Percentiles rank a stretch among this genome's conserved stretches.
These are phyloP conservation scores for Hanseniaspora meyeri DNA, from an alignment of 805 yeast species.

Conservation along the genomic window DNA sequence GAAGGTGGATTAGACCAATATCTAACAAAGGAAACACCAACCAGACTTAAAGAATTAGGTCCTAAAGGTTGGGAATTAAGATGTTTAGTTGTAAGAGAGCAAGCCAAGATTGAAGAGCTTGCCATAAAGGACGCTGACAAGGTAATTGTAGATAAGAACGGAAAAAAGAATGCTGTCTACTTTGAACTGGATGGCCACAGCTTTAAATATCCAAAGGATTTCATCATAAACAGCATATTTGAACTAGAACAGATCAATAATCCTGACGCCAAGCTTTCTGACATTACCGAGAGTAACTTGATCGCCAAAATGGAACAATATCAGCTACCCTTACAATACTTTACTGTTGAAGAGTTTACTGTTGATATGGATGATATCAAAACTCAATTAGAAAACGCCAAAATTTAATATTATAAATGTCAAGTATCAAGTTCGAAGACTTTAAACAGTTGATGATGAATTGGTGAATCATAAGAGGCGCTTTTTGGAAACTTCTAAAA, in stretches of 20 bases:
- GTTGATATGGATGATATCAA: neutral
- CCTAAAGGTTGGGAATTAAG: constrained; percentile 84
- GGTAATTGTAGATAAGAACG: constrained; percentile 25
- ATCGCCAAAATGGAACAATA: constrained; percentile 4
- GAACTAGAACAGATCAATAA: constrained; percentile 4
- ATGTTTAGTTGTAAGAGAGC: constrained; percentile 46
- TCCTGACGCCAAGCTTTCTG: neutral
- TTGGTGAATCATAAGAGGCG: too few species aligned
- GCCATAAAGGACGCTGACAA: constrained; percentile 30
- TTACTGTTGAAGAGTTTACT: constrained; percentile 3
- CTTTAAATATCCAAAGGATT: constrained; percentile 7
- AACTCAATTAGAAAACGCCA: constrained; percentile 9
- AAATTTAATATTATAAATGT: neutral
- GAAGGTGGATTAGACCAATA: constrained; percentile 95
- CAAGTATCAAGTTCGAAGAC: neutral
- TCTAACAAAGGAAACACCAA: constrained; percentile 71
- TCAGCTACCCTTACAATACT: constrained; percentile 1
- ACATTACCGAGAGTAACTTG: constrained; percentile 2
- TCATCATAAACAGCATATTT: constrained; percentile 5
- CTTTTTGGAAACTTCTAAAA: too few species aligned
- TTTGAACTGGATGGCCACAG: constrained; percentile 14
- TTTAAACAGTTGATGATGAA: neutral
- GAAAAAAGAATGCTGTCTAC: constrained; percentile 20
- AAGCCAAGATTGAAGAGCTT: constrained; percentile 21
- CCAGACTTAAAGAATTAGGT: constrained; percentile 85